Base-by-base conservation (phyloP, 192 early-diverging fungal genomes). In the Linnemannia schmuckeri region DNA sequence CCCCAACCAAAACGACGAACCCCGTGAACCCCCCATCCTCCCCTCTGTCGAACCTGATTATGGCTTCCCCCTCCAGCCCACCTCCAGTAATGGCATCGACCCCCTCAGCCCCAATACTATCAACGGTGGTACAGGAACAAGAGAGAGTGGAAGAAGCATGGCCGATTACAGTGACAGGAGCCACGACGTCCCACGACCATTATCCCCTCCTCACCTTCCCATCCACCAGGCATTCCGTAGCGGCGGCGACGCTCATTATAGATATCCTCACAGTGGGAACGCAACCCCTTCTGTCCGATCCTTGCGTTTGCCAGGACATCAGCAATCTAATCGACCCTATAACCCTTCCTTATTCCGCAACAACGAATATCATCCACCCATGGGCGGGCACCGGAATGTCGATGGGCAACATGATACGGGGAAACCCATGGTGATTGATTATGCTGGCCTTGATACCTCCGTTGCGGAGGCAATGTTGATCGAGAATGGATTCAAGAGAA, bases 401-500 rank as follows among this genome's bases (percentile, higher is more conserved):
- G 75, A 72, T 61, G 74, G 74, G 12, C 52, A 79, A 41, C 74
- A 75, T n/a, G 78, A 81, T 47, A 18, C 78, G 5, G 30, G 69
- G 0, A 74, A 70, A n/a, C 75, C 71, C 41, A 35, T 79, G 70
- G 44, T 70, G 70, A 74, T 86, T 38, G 84, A 86, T 38, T 86
- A 81, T 77, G 70, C 74, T 27, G 84, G 84, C 9, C 41, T 86
- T 20, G 84, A 86, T 22, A 63, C 79, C 22, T 72, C 69, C 38
- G 63, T 86, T 10, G 47, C 74, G 1, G 84, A 80, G 20, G 84
- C 84, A 22, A 9, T 33, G 5, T n/a, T 74, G 42, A n/a, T 77
- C 46, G 83, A 85, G 46, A 72, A 47, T n/a, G 79, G 71, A 49
- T 57, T 80, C 30, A 33, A 33, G 40, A 74, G 37, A 30, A 27